phyloP scores from a whole-genome alignment of 148 eudicot species.

The Mesembryanthemum crystallinum region DNA sequence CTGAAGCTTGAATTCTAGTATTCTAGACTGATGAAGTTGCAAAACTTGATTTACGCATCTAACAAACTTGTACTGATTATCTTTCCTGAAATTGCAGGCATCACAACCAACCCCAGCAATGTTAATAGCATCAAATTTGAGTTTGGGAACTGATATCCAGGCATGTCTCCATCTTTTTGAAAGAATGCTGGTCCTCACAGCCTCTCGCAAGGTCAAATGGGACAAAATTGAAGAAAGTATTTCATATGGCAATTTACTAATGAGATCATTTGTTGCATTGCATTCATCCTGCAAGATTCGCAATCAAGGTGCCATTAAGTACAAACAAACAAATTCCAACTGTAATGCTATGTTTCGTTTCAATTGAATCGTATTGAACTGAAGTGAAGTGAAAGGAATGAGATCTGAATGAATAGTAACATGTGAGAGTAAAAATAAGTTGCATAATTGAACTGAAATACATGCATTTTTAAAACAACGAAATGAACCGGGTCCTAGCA shows the following conservation, averaged over 20 bases:
- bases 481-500: too few species aligned
- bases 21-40: neutral
- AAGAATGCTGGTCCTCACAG: neutral
- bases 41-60: neutral
- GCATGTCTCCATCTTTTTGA: slow-evolving; percentile 1
- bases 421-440: too few species aligned
- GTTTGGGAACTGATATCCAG: neutral
- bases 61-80: neutral
- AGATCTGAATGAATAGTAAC: too few species aligned
- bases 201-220: slow-evolving; percentile 1
- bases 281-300: neutral
- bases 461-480: too few species aligned
- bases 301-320: neutral
- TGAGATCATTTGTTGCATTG: neutral
- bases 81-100: neutral
- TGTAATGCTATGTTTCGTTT: too few species aligned
- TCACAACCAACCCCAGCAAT: neutral
- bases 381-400: too few species aligned
- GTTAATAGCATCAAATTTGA: neutral
- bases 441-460: too few species aligned
- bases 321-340: neutral
- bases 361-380: too few species aligned
- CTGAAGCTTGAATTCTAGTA: neutral
- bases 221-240: neutral
- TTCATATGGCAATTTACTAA: slow-evolving; percentile 1